Percentiles rank a stretch among this genome's conserved stretches.
phyloP scores from a whole-genome alignment of 73 alveolate genomes.

The Diophrys appendiculata region DNA sequence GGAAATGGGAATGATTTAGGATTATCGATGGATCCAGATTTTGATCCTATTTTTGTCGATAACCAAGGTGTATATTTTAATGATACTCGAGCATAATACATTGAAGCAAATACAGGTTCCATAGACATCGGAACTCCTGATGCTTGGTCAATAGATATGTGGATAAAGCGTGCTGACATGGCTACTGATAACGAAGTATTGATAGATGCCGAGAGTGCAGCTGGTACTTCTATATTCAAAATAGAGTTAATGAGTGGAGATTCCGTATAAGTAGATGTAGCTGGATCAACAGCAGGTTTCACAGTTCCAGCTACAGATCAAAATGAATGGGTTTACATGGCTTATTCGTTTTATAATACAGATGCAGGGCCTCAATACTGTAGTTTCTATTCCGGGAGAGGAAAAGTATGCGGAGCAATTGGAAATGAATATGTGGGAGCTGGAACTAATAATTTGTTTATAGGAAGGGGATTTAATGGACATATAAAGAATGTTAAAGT shows the following conservation, averaged over 20 bases:
- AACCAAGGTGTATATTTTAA: constrained; percentile 18
- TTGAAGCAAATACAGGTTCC: background rate
- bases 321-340: background rate
- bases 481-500: background rate
- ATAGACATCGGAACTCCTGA: background rate
- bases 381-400: background rate
- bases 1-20: background rate
- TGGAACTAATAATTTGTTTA: background rate
- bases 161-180: background rate
- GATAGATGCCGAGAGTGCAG: background rate
- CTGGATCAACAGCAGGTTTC: background rate
- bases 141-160: background rate
- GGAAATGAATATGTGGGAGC: background rate
- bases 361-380: background rate
- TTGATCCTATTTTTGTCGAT: constrained; percentile 25
- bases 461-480: background rate
- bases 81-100: background rate
- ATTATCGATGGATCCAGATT: background rate
- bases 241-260: background rate
- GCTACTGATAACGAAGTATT: background rate
- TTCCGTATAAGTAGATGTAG: background rate
- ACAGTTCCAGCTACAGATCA: background rate
- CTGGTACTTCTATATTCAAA: background rate
- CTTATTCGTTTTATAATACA: background rate
- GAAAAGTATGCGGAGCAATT: background rate